phyloP scores from a whole-genome alignment of 345 rosid genomes.

The Barbarea vulgaris region DNA sequence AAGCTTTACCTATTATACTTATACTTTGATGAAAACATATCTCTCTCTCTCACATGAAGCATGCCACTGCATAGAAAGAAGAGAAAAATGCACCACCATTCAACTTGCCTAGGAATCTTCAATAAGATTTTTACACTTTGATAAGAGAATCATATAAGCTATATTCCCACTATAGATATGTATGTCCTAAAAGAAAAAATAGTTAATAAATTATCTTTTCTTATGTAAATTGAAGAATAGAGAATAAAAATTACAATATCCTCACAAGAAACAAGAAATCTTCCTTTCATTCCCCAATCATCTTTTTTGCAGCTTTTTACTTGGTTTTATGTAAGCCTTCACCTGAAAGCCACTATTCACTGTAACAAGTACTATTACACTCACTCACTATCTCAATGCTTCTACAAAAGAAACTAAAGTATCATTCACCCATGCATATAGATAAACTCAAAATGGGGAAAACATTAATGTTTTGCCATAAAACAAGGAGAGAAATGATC shows the following conservation, averaged over 20 bases:
- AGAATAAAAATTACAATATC: constrained; percentile 28
- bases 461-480: constrained; percentile 12
- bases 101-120: constrained; percentile 45
- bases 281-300: constrained; percentile 50
- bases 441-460: constrained; percentile 4
- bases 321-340: constrained; percentile 42
- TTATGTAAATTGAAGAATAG: constrained; percentile 16
- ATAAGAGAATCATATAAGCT: constrained; percentile 40
- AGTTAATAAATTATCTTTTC: constrained; percentile 1
- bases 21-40: constrained; percentile 37
- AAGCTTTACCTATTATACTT: constrained; percentile 42
- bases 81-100: constrained; percentile 44
- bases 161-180: constrained; percentile 40
- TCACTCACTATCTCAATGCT: constrained; percentile 37
- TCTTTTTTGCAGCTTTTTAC: constrained; percentile 45
- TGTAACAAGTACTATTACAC: constrained; percentile 35
- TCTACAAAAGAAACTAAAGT: constrained; percentile 36
- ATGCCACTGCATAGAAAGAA: constrained; percentile 48
- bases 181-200: constrained; percentile 30
- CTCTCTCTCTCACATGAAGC: constrained; percentile 38
- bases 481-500: constrained; percentile 32
- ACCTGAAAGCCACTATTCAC: constrained; percentile 41
- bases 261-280: constrained; percentile 42
- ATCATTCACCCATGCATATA: constrained; percentile 31
- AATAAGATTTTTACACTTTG: constrained; percentile 33